Percentiles rank a stretch among this genome's conserved stretches.
Evolutionary conservation across 2,329 filamentous ascomycete genomes (phyloP).

Genomic region (Aspergillus jensenii): DNA sequence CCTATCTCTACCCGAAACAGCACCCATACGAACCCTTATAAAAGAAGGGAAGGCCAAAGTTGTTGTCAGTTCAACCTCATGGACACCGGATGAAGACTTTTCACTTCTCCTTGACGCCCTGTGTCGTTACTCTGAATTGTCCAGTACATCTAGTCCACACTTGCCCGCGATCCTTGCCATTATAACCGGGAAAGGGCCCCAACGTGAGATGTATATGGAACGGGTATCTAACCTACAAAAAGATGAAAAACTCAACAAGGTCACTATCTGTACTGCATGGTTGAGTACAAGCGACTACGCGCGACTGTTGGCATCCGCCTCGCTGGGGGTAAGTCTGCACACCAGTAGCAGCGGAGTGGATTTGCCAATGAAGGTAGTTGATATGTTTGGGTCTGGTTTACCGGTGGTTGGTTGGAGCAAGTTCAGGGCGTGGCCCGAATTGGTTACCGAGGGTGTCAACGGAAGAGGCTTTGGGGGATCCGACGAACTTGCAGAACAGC

Average conservation of each 20-base stretch:
- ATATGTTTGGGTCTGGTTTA: constrained; percentile 95
- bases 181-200: constrained; percentile 91
- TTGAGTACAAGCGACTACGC: constrained; percentile 83
- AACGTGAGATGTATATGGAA: constrained; percentile 71
- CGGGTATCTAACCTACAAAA: constrained; percentile 63
- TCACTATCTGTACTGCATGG: constrained; percentile 80
- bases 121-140: constrained; percentile 65
- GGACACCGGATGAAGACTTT: constrained; percentile 97
- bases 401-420: constrained; percentile 83
- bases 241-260: constrained; percentile 64
- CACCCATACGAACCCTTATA: constrained; percentile 59
- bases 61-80: constrained; percentile 90
- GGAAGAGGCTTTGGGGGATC: constrained; percentile 79
- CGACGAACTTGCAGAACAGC: constrained; percentile 61
- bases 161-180: constrained; percentile 75
- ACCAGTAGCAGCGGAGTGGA: constrained; percentile 93
- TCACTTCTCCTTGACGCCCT: constrained; percentile 81
- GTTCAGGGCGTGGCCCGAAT: constrained; percentile 85
- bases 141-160: constrained; percentile 43
- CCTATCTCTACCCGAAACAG: constrained; percentile 63
- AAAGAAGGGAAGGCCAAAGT: constrained; percentile 62
- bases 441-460: constrained; percentile 85
- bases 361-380: constrained; percentile 97
- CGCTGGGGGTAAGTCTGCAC: constrained; percentile 87
- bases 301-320: constrained; percentile 75